Evolutionary conservation across 1,284 basidiomycete genomes (phyloP).

Genomic region (Naganishia sp.): DNA sequence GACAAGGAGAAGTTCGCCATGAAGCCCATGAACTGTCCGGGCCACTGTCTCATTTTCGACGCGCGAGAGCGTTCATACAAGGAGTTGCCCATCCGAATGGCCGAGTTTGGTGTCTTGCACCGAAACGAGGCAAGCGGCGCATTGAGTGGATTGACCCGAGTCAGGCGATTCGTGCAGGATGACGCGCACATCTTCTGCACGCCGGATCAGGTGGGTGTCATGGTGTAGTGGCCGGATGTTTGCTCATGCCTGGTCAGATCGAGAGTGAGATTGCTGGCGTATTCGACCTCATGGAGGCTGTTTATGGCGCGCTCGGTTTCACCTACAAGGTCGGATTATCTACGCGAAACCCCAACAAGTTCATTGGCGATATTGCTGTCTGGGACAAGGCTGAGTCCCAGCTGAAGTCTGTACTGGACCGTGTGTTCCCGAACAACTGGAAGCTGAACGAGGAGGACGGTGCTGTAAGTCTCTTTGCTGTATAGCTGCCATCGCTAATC

Average conservation of each 20-base stretch:
- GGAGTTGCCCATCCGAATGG: conserved; percentile 94
- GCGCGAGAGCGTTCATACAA: conserved; percentile 91
- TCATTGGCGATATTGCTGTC: conserved; percentile 82
- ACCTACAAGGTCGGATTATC: conserved; percentile 95
- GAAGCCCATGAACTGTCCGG: conserved; percentile 99
- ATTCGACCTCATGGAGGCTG: conserved; percentile 92
- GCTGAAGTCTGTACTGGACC: conserved; percentile 81
- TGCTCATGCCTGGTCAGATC: conserved; percentile 60
- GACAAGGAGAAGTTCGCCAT: conserved; percentile 94
- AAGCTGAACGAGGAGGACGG: conserved; percentile 93
- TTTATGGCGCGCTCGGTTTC: conserved; percentile 97
- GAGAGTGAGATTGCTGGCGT: conserved; percentile 81
- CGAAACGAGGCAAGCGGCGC: conserved; percentile 96
- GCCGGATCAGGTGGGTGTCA: conserved; percentile 69
- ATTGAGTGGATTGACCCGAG: conserved; percentile 88
- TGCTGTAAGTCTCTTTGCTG: conserved; percentile 55
- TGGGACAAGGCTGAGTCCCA: conserved; percentile 87
- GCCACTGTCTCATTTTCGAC: conserved; percentile 95
- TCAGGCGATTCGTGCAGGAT: conserved; percentile 94
- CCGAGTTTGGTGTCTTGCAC: conserved; percentile 97
- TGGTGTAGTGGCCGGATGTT: not conserved
- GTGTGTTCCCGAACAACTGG: conserved; percentile 87
- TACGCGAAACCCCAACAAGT: conserved; percentile 89
- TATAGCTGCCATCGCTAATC: not conserved
- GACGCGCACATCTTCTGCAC: conserved; percentile 92